phyloP scores from a whole-genome alignment of 345 rosid genomes.

The Acer campestre region DNA sequence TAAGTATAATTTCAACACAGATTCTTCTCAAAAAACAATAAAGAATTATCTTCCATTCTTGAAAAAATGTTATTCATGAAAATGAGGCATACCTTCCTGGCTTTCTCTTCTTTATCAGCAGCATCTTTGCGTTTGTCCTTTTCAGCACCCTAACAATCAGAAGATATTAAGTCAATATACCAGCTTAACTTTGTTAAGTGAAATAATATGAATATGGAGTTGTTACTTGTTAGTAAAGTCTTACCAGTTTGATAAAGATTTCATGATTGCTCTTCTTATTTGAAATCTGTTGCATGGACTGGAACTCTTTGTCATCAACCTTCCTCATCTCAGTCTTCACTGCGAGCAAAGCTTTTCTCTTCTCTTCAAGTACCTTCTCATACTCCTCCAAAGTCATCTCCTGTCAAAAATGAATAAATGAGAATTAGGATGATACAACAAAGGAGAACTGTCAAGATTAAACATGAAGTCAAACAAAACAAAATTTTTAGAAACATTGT shows the following conservation, averaged over 20 bases:
- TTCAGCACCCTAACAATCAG: constrained; percentile 72
- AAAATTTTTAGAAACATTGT: neutral
- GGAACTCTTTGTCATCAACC: constrained; percentile 73
- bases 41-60: no score
- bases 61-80: no score
- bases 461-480: neutral
- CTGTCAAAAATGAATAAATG: constrained; percentile 28
- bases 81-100: constrained; percentile 64
- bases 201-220: neutral
- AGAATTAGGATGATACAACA: neutral
- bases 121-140: constrained; percentile 93
- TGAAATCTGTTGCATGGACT: constrained; percentile 85
- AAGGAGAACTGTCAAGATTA: neutral
- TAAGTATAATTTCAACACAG: neutral
- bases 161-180: constrained; percentile 7
- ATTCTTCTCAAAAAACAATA: neutral
- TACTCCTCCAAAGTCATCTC: constrained; percentile 99
- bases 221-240: neutral
- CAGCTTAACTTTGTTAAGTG: neutral
- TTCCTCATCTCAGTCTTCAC: constrained; percentile 77
- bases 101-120: constrained; percentile 85
- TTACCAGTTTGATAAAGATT: constrained; percentile 87
- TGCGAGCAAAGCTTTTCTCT: constrained; percentile 70
- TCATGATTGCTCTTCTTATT: constrained; percentile 83
- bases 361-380: constrained; percentile 83